Evolutionary conservation across 306 rosid genomes (phyloP).

Genomic region (Quercus robur): DNA sequence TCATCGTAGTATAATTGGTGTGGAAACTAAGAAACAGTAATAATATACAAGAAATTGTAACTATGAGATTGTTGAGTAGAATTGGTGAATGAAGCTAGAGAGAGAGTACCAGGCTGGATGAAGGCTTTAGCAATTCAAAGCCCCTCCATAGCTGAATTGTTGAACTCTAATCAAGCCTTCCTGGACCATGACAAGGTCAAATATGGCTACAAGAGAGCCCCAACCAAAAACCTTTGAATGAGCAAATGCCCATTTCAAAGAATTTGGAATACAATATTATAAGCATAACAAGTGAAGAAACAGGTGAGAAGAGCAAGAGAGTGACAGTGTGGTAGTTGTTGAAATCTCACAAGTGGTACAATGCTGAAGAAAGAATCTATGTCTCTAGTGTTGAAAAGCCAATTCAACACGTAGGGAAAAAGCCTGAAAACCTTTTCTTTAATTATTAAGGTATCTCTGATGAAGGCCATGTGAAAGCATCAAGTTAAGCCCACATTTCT

Average conservation of each 20-base stretch:
- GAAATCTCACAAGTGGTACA: background rate
- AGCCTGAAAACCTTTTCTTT: background rate
- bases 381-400: background rate
- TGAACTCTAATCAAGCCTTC: background rate
- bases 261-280: background rate
- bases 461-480: conserved; percentile 15
- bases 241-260: conserved; percentile 9
- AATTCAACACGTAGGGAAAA: background rate
- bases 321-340: background rate
- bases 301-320: background rate
- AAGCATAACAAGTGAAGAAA: background rate
- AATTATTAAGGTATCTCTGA: background rate
- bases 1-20: background rate
- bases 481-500: conserved; percentile 7
- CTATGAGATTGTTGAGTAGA: background rate
- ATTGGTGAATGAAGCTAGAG: background rate
- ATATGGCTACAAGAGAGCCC: background rate
- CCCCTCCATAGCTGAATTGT: background rate
- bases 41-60: background rate
- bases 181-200: conserved; percentile 24
- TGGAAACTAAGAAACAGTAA: background rate
- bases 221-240: conserved; percentile 17
- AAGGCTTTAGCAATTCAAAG: background rate
- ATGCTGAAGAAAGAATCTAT: conserved; percentile 8
- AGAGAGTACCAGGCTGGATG: conserved; percentile 3